A percentile compares a stretch with the other conserved stretches of the same genome.
These are phyloP conservation scores for Panicum miliaceum DNA, from an alignment of 176 grass and related monocot species.

Conservation along the genomic window DNA sequence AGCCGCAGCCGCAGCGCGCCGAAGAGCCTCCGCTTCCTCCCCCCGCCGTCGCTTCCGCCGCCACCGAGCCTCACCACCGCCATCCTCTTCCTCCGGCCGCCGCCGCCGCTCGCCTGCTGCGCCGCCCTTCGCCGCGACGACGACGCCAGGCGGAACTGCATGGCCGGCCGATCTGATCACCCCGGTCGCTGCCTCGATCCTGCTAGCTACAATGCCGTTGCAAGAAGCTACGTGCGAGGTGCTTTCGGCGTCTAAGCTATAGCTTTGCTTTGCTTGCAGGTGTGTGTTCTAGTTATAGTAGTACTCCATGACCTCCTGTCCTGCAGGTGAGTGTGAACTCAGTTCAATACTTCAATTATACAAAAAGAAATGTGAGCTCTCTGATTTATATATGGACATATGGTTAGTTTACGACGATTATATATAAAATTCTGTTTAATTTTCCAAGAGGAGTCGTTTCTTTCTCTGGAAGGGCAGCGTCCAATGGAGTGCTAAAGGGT, in stretches of 20 bases:
- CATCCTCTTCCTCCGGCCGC: constrained; percentile 39
- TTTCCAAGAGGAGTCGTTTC: constrained; percentile 9
- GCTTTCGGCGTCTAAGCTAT: constrained; percentile 25
- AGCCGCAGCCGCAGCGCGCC: constrained; percentile 50
- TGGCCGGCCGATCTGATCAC: not conserved
- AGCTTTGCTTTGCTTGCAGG: not conserved
- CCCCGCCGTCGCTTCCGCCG: not conserved
- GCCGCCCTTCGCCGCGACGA: constrained; percentile 2
- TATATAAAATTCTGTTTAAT: not conserved
- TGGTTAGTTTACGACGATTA: not conserved
- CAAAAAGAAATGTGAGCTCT: not conserved
- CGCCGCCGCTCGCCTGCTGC: not conserved
- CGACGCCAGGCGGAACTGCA: constrained; percentile 37
- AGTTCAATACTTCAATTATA: not conserved
- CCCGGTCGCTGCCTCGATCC: not conserved
- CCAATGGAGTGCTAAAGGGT: constrained; percentile 41
- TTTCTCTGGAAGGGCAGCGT: constrained; percentile 23
- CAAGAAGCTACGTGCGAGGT: constrained; percentile 6
- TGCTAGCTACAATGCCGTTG: not conserved
- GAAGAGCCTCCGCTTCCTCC: constrained; percentile 26
- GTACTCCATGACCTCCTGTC: not conserved
- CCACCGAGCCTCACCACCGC: constrained; percentile 58
- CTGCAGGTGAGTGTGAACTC: not conserved
- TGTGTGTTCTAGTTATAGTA: not conserved
- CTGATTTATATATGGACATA: not conserved